Conservation (phyloP, 129 eudicot genomes). For the Chrysanthemum makinoi region DNA sequence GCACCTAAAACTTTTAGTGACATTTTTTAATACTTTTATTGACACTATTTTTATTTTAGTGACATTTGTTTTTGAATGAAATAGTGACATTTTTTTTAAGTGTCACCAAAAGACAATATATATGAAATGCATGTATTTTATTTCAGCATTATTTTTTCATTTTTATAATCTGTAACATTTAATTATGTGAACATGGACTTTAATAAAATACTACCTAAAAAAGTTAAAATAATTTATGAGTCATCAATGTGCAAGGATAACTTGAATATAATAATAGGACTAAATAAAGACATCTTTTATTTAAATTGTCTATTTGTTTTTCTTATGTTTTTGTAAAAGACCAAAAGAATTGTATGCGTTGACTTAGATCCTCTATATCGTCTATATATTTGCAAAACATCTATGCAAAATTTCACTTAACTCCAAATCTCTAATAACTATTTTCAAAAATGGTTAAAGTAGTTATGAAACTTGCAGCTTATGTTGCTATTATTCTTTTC, state of each 20-base stretch:
- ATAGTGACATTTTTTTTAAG: too few relatives aligned
- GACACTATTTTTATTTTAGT: too few relatives aligned
- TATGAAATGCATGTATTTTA: too few relatives aligned
- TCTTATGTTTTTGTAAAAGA: not conserved
- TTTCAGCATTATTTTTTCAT: too few relatives aligned
- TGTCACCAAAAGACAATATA: too few relatives aligned
- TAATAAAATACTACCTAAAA: not conserved
- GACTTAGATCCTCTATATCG: not conserved
- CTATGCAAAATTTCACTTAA: not conserved
- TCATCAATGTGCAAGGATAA: too few relatives aligned
- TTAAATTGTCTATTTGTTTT: not conserved
- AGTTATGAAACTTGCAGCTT: slow-evolving; percentile 9
- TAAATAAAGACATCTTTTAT: too few relatives aligned
- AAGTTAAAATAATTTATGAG: too few relatives aligned
- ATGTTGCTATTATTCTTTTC: slow-evolving; percentile 19
- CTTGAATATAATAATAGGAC: too few relatives aligned
- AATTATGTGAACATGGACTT: slow-evolving; percentile 2
- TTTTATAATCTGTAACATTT: not conserved
- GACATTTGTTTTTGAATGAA: too few relatives aligned
- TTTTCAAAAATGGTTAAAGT: slow-evolving; percentile 21
- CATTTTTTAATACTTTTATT: too few relatives aligned
- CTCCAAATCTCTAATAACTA: not conserved
- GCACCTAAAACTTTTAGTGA: too few relatives aligned
- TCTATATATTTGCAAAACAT: not conserved
- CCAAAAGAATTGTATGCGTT: not conserved